Conservation (phyloP, 1,284 basidiomycete species). For the Trichosporon faecale region DNA sequence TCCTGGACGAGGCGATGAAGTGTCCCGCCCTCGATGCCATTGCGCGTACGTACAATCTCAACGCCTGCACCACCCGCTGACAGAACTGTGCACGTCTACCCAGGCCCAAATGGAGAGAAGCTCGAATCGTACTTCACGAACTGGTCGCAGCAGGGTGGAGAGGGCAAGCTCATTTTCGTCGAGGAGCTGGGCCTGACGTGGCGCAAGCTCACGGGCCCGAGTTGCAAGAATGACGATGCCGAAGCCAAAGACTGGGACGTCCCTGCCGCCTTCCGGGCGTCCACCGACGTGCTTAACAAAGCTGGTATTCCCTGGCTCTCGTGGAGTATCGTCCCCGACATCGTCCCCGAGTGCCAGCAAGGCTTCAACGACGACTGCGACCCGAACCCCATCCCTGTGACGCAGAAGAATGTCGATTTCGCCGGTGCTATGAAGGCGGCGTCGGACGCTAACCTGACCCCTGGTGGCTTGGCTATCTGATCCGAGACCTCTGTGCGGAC, state of each 20-base stretch:
- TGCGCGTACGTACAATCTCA: too few species aligned
- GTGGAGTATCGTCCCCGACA: neutral
- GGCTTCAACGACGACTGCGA: neutral
- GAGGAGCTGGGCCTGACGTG: neutral
- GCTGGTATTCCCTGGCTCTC: neutral
- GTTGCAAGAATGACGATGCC: too few species aligned
- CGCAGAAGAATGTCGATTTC: neutral
- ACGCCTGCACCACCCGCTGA: neutral
- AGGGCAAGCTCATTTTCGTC: neutral
- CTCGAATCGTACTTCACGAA: neutral
- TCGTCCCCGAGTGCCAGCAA: neutral
- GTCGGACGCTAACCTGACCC: too few species aligned
- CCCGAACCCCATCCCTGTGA: neutral
- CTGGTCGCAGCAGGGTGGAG: neutral
- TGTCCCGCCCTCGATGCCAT: too few species aligned
- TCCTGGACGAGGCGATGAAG: too few species aligned
- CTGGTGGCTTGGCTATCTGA: too few species aligned
- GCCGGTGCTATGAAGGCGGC: too few species aligned
- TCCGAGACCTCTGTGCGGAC: too few species aligned
- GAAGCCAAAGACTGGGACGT: neutral
- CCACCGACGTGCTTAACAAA: neutral
- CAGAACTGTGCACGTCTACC: neutral
- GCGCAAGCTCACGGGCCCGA: too few species aligned
- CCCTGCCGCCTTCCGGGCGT: neutral
- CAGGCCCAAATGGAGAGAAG: too few species aligned